Conservation (phyloP, 352 stramenopile genomes). For the Pythium scleroteichum region DNA sequence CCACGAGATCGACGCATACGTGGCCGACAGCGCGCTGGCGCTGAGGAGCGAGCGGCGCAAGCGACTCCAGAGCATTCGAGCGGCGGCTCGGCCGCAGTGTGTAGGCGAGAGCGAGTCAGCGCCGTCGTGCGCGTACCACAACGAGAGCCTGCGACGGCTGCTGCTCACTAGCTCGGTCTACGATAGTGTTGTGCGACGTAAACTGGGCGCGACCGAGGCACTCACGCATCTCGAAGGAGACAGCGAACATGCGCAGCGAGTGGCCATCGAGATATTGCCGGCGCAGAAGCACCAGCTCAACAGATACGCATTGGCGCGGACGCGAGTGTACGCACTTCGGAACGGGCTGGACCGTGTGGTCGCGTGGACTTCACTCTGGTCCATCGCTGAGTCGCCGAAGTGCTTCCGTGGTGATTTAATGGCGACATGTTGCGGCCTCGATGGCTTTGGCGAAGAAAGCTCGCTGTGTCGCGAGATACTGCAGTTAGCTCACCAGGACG, state of each 20-base stretch:
- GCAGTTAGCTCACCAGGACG: background rate
- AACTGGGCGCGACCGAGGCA: conserved; percentile 12
- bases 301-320: background rate
- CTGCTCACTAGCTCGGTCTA: conserved; percentile 7
- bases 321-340: conserved; percentile 6
- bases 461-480: background rate
- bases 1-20: conserved; percentile 5
- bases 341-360: conserved; percentile 7
- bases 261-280: conserved; percentile 16
- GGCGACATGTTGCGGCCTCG: background rate
- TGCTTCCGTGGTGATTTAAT: background rate
- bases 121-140: conserved; percentile 13
- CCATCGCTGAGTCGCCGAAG: background rate
- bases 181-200: background rate
- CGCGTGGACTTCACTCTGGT: conserved; percentile 6
- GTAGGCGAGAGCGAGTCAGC: too few species aligned
- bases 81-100: too few species aligned
- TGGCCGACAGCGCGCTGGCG: background rate
- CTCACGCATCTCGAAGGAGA: conserved; percentile 2
- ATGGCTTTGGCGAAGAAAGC: too few species aligned
- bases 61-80: background rate
- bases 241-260: background rate
- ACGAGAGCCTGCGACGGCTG: conserved; percentile 10
- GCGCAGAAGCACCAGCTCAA: conserved; percentile 19
- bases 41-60: conserved; percentile 6